Conservation (phyloP, 2,329 filamentous ascomycete genomes). For the Xylariaceae sp. region DNA sequence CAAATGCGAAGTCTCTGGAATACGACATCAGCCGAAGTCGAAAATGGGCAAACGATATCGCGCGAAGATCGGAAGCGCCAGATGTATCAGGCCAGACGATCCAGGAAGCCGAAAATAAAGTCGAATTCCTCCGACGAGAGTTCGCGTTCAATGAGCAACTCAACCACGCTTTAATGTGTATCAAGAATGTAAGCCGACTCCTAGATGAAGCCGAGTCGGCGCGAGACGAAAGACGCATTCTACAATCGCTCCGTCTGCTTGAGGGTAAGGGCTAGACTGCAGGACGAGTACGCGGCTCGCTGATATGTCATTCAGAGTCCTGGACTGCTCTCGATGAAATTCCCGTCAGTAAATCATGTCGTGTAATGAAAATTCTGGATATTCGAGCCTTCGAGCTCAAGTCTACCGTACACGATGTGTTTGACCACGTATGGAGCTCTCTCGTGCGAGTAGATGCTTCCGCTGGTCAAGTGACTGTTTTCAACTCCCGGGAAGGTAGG, state of each 20-base stretch:
- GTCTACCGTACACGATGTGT: constrained; percentile 59
- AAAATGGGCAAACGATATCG: constrained; percentile 73
- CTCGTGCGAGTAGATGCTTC: constrained; percentile 61
- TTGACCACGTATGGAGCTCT: constrained; percentile 67
- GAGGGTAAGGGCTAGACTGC: constrained; percentile 43
- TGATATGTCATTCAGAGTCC: constrained; percentile 42
- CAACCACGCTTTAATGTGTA: constrained; percentile 45
- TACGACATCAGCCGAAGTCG: constrained; percentile 79
- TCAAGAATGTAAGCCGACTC: constrained; percentile 56
- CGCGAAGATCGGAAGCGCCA: constrained; percentile 67
- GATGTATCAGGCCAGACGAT: constrained; percentile 50
- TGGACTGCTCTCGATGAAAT: constrained; percentile 57
- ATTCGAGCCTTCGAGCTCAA: constrained; percentile 63
- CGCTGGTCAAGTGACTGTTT: constrained; percentile 53
- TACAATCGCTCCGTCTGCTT: constrained; percentile 55
- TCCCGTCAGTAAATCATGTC: constrained; percentile 56
- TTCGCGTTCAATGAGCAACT: constrained; percentile 57
- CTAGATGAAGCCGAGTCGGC: constrained; percentile 58
- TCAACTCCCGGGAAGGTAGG: constrained; percentile 47
- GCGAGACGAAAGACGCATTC: constrained; percentile 49
- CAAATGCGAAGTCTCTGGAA: constrained; percentile 77
- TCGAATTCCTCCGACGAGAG: constrained; percentile 55
- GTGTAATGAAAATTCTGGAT: constrained; percentile 62
- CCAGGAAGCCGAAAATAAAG: constrained; percentile 50
- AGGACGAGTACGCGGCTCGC: constrained; percentile 2